These are phyloP conservation scores for Artomyces pyxidatus DNA, from an alignment of 768 basidiomycete species.

Conservation along the genomic window DNA sequence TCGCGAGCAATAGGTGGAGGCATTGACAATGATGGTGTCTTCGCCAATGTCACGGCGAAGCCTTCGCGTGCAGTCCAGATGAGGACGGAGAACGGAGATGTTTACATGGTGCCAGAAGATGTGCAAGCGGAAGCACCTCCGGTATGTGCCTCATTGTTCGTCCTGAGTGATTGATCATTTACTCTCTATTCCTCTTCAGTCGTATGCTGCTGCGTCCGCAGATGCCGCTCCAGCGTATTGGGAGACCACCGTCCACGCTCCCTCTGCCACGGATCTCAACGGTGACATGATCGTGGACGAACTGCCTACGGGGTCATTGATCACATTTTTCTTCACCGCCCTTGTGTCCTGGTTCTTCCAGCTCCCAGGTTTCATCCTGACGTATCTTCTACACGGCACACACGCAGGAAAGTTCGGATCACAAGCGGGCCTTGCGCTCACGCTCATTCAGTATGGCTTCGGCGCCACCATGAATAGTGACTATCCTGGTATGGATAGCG, in stretches of 20 bases:
- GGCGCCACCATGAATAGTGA: constrained; percentile 38
- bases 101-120: constrained; percentile 70
- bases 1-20: constrained; percentile 49
- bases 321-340: constrained; percentile 68
- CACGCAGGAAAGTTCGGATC: constrained; percentile 94
- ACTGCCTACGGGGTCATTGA: constrained; percentile 73
- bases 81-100: constrained; percentile 44
- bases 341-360: constrained; percentile 95
- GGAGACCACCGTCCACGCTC: constrained; percentile 92
- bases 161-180: background rate
- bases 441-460: constrained; percentile 88
- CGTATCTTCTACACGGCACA: constrained; percentile 84
- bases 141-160: constrained; percentile 41
- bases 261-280: constrained; percentile 39
- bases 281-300: constrained; percentile 84
- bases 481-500: constrained; percentile 10
- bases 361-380: constrained; percentile 88
- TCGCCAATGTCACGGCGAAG: constrained; percentile 90
- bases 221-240: constrained; percentile 94
- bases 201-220: constrained; percentile 79
- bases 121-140: constrained; percentile 79
- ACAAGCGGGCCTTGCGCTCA: constrained; percentile 91
- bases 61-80: constrained; percentile 44
- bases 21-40: constrained; percentile 86
- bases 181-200: constrained; percentile 31